Conservation (phyloP, 2,329 filamentous ascomycete species). For the Alternaria triticina region DNA sequence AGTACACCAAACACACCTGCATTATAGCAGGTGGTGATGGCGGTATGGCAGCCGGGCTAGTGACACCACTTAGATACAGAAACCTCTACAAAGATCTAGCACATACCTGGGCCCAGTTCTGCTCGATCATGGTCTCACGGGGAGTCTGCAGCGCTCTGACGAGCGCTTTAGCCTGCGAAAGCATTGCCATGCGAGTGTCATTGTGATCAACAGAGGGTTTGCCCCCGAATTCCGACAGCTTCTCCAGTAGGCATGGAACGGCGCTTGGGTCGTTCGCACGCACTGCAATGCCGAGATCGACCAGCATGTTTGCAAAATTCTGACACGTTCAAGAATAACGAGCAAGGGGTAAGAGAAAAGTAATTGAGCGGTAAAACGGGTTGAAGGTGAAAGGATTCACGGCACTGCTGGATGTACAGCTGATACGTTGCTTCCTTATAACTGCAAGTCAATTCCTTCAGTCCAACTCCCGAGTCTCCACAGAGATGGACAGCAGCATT, state of each 20-base stretch:
- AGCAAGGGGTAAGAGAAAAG: background rate
- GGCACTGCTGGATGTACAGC: background rate
- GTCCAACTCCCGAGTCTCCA: background rate
- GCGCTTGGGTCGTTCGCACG: background rate
- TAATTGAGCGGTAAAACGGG: background rate
- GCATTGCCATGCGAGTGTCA: background rate
- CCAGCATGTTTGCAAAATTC: background rate
- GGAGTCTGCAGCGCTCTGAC: background rate
- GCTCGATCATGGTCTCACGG: background rate
- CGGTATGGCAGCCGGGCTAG: background rate
- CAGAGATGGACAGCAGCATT: background rate
- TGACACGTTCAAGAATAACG: background rate
- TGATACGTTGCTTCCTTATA: background rate
- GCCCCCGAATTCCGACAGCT: background rate
- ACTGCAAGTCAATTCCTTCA: background rate
- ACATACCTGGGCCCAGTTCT: constrained; percentile 1
- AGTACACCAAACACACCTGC: background rate
- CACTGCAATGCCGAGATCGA: background rate
- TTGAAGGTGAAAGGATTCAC: background rate
- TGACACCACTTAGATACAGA: background rate
- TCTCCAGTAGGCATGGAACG: background rate
- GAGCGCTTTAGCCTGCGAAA: background rate
- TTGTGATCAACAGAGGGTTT: background rate
- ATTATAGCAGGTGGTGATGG: background rate
- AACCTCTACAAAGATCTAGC: background rate